Evolutionary conservation across 176 grass and related monocot species (phyloP).

Genomic region (Avena eriantha): DNA sequence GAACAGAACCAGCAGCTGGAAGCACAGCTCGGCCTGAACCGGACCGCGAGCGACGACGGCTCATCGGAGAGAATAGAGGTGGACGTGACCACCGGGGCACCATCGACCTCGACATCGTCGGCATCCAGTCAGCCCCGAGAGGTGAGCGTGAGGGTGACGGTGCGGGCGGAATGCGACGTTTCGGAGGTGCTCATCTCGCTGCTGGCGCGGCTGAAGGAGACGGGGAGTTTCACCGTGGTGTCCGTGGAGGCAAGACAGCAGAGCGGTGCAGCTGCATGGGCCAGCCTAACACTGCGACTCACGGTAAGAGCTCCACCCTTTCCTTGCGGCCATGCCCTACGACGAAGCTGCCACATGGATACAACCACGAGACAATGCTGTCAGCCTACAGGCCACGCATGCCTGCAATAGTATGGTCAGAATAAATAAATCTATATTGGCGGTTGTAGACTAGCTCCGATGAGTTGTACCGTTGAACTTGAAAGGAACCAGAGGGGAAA

Average conservation of each 20-base stretch:
- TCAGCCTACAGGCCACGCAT: not conserved
- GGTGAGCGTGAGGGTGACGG: conserved; percentile 44
- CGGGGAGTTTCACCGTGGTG: conserved; percentile 24
- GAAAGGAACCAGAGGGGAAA: not conserved
- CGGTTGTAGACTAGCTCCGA: not conserved
- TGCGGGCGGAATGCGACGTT: conserved; percentile 46
- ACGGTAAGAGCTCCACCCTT: conserved; percentile 24
- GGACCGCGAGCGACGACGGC: not conserved
- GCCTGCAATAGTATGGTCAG: conserved; percentile 19
- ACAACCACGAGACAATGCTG: not conserved
- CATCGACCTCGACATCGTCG: conserved; percentile 25
- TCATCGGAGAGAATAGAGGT: conserved; percentile 42
- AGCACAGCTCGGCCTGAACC: conserved; percentile 28
- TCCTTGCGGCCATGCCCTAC: no score
- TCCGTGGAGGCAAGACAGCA: conserved; percentile 41
- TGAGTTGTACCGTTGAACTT: not conserved
- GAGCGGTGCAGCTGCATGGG: conserved; percentile 3
- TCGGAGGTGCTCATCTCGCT: conserved; percentile 42
- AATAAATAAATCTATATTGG: not conserved
- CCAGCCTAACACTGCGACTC: conserved; percentile 41
- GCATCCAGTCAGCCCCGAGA: conserved; percentile 17
- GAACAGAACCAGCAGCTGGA: conserved; percentile 66
- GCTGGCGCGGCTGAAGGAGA: conserved; percentile 47
- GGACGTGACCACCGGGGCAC: conserved; percentile 13
- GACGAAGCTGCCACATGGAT: not conserved